Conservation (phyloP, 805 yeast species). For the Debaryomyces prosopidis region DNA sequence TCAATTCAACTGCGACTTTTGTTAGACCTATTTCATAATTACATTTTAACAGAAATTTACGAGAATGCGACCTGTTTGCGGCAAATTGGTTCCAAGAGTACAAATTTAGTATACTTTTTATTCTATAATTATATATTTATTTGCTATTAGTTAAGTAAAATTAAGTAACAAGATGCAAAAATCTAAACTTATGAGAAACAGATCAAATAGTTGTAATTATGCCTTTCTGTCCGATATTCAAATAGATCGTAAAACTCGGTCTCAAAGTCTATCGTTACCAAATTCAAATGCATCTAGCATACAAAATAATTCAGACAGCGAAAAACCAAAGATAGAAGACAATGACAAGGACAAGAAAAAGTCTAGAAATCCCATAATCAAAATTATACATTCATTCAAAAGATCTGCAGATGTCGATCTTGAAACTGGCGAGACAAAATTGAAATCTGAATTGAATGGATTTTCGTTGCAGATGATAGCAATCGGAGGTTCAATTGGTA, state of each 20-base stretch:
- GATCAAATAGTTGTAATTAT: not conserved
- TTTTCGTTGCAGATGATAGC: constrained; percentile 23
- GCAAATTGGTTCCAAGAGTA: not conserved
- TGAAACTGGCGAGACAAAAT: constrained; percentile 2
- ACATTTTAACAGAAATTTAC: no score
- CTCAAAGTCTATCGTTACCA: not conserved
- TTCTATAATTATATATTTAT: no score
- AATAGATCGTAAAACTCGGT: not conserved
- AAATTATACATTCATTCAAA: constrained; percentile 8
- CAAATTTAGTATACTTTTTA: not conserved
- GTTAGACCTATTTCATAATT: not conserved
- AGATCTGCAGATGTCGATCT: constrained; percentile 3
- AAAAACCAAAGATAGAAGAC: not conserved
- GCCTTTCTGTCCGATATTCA: not conserved
- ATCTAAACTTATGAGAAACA: not conserved
- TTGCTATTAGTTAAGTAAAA: not conserved
- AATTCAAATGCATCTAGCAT: not conserved
- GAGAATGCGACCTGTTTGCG: constrained; percentile 1
- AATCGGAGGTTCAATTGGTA: constrained; percentile 29
- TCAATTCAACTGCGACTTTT: not conserved
- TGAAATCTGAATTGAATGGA: constrained; percentile 5
- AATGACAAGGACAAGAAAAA: not conserved
- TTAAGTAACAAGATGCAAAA: not conserved
- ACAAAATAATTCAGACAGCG: not conserved
- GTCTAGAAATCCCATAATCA: not conserved